Base-by-base conservation (phyloP, 164 flowering plant genomes). In the Liquidambar formosana region DNA sequence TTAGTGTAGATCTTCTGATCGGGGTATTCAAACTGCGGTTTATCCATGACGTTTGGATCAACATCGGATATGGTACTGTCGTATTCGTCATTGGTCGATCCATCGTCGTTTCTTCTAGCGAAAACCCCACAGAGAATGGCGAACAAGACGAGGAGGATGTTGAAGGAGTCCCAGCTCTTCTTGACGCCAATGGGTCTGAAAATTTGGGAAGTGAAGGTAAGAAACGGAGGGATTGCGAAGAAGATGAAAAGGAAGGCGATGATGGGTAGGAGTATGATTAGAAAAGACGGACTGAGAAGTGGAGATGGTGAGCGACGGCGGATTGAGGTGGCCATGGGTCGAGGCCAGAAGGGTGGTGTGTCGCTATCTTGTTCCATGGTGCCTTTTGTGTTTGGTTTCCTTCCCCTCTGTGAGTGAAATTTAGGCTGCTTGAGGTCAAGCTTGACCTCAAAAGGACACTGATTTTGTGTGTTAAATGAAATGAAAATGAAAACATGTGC, bases 71-170 rank as follows among this genome's bases (percentile, higher is more conserved):
- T 13, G 0, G 25, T 53, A 15, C 5, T 52, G n/a, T 52, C 54
- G 0, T 11, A 59, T 13, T 21, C 78, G 10, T 81, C 88, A 26
- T 33, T 33, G 41, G 41, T 33, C 41, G 41, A 59, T 12, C 19
- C 78, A 12, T 81, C 88, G 28, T 82, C 83, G 41, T 80, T 76
- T 63, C 66, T 67, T 27, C 84, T 69, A 5, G 86, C 76, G 12
- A 94, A 84, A 63, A 91, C 61, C 14, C 97, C 98, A 58, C 88
- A 90, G n/a, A 89, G 71, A 64, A 91, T 85, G 10, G 96, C 98
- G 26, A 90, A 85, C 56, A 86, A 26, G 8, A 94, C 94, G 0
- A 94, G 77, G 5, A 89, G 19, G 15, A 94, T 56, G 59, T 85
- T 94, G 46, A 94, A 63, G 1, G 82, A 75, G 33, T 90, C 93